phyloP scores from a whole-genome alignment of 1,284 basidiomycete species.

The Cerioporus squamosus region DNA sequence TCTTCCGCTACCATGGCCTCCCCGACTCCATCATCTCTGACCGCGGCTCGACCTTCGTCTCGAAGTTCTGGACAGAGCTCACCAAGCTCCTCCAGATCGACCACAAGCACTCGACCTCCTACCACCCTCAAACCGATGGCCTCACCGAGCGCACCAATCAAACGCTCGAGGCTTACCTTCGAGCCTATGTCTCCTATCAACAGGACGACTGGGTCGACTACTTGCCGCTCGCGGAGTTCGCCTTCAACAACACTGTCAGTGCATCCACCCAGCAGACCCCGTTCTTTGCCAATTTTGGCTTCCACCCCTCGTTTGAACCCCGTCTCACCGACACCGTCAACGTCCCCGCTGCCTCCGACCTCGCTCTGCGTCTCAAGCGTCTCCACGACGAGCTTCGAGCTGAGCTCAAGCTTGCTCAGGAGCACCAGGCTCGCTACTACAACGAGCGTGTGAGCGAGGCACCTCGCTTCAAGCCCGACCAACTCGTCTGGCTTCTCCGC shows the following conservation, averaged over 20 bases:
- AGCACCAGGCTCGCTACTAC: slow-evolving; percentile 29
- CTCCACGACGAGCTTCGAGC: slow-evolving; percentile 34
- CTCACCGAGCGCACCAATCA: slow-evolving; percentile 21
- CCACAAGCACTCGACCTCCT: no score
- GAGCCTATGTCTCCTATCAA: slow-evolving; percentile 41
- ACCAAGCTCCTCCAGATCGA: no score
- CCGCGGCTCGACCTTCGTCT: no score
- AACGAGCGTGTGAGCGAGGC: slow-evolving; percentile 24
- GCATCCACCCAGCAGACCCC: slow-evolving; percentile 16
- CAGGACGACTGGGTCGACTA: slow-evolving; percentile 50
- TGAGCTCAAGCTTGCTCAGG: slow-evolving; percentile 33
- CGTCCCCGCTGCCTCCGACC: slow-evolving; percentile 12
- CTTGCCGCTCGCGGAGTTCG: slow-evolving; percentile 46
- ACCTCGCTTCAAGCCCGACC: slow-evolving; percentile 35
- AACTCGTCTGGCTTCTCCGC: slow-evolving; percentile 40
- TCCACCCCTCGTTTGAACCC: slow-evolving; percentile 32
- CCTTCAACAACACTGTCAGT: slow-evolving; percentile 31
- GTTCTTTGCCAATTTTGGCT: no score
- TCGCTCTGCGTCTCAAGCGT: slow-evolving; percentile 20
- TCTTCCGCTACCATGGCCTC: no score
- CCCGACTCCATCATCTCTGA: no score
- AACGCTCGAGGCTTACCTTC: slow-evolving; percentile 44
- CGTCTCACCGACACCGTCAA: slow-evolving; percentile 23
- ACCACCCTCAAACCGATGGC: no score
- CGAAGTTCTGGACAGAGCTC: no score